A percentile compares a stretch with the other conserved stretches of the same genome.
These are phyloP conservation scores for Sphagnum magellanicum DNA, from an alignment of 228 moss, liverwort and hornwort species.

Conservation along the genomic window DNA sequence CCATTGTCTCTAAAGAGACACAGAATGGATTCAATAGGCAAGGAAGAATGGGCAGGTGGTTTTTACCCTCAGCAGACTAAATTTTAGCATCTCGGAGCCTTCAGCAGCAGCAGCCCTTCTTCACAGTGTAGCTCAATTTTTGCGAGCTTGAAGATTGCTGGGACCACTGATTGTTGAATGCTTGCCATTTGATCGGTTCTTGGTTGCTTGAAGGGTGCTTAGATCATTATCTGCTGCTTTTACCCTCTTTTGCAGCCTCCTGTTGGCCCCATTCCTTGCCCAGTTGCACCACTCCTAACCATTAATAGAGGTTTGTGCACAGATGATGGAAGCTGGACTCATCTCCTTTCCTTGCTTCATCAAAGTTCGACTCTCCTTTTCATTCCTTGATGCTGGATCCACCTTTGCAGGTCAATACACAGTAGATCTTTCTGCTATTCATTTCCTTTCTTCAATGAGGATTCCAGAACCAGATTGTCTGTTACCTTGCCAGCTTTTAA, in stretches of 20 bases:
- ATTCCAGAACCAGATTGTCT: no score
- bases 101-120: conserved; percentile 61
- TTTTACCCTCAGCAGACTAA: conserved; percentile 72
- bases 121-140: conserved; percentile 71
- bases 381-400: no score
- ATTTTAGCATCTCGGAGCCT: conserved; percentile 74
- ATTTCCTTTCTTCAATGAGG: no score
- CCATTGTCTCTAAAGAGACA: no score
- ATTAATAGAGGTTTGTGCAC: conserved; percentile 58
- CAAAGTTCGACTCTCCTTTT: not conserved
- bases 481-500: no score
- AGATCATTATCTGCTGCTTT: conserved; percentile 1
- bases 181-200: conserved; percentile 22
- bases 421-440: no score
- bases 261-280: conserved; percentile 28
- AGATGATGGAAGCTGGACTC: conserved; percentile 39
- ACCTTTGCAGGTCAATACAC: no score
- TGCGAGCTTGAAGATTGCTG: conserved; percentile 53
- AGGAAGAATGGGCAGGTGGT: not conserved
- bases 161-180: conserved; percentile 10
- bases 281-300: conserved; percentile 33
- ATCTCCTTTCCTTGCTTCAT: not conserved
- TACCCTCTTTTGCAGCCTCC: conserved; percentile 6
- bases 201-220: conserved; percentile 31
- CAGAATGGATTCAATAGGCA: conserved; percentile 1